Evolutionary conservation across 495 filamentous ascomycete genomes (phyloP).

Genomic region (Rhypophila decipiens): DNA sequence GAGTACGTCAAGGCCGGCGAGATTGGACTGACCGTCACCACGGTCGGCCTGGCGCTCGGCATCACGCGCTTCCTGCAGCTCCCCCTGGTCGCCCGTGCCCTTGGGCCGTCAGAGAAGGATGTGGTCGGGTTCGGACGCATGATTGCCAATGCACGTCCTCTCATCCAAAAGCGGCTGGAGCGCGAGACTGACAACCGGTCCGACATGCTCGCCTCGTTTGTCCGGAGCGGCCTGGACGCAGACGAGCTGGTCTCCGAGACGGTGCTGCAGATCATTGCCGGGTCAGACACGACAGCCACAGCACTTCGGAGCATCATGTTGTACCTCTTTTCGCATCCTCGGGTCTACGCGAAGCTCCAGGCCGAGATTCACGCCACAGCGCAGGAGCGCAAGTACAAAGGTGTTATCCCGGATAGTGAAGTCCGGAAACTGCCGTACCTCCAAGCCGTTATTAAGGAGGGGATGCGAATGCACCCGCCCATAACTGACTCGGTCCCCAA

Average conservation of each 20-base stretch:
- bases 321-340: slow-evolving; percentile 41
- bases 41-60: slow-evolving; percentile 49
- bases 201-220: slow-evolving; percentile 42
- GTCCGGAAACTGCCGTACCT: slow-evolving; percentile 38
- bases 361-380: slow-evolving; percentile 45
- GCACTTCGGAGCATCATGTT: slow-evolving; percentile 50
- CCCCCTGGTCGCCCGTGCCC: slow-evolving; percentile 1
- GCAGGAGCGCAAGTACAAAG: slow-evolving; percentile 12
- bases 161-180: too few relatives aligned
- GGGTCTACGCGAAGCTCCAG: slow-evolving; percentile 37
- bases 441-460: slow-evolving; percentile 39
- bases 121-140: slow-evolving; percentile 20
- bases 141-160: slow-evolving; percentile 1
- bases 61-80: slow-evolving; percentile 48
- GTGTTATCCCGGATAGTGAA: slow-evolving; percentile 30
- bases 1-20: slow-evolving; percentile 47
- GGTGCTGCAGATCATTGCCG: slow-evolving; percentile 35
- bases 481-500: neutral
- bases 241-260: slow-evolving; percentile 32
- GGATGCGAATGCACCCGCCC: slow-evolving; percentile 35
- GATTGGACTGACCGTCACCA: slow-evolving; percentile 39
- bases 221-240: slow-evolving; percentile 35
- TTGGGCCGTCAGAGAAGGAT: slow-evolving; percentile 19
- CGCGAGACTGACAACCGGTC: slow-evolving; percentile 21
- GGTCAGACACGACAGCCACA: slow-evolving; percentile 57